Evolutionary conservation across 305 asterid genomes (phyloP).

Genomic region (Solanum aculeatissimum): DNA sequence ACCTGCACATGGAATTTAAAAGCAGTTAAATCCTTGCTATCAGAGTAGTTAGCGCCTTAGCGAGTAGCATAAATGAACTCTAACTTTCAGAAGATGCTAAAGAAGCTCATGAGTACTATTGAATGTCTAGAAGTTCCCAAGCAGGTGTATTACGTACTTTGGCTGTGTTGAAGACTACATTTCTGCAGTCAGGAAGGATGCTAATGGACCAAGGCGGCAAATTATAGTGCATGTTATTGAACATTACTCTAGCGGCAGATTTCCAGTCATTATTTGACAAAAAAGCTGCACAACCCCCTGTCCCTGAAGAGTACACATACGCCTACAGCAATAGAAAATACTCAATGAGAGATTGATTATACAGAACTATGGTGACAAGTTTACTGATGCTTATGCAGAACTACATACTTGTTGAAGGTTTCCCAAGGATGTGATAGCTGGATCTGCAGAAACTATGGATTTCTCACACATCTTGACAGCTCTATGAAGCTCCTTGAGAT

Average conservation of each 20-base stretch:
- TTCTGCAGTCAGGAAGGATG: slow-evolving; percentile 88
- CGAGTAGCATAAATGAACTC: neutral
- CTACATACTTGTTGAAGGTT: slow-evolving; percentile 67
- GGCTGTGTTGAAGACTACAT: slow-evolving; percentile 87
- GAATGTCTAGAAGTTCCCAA: neutral
- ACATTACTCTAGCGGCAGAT: slow-evolving; percentile 52
- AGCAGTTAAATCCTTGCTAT: neutral
- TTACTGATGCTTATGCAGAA: neutral
- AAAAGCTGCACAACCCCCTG: slow-evolving; percentile 74
- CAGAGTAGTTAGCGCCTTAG: neutral
- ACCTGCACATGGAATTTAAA: slow-evolving; percentile 6
- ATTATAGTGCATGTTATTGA: slow-evolving; percentile 71
- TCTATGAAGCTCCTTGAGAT: slow-evolving; percentile 78
- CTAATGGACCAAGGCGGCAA: slow-evolving; percentile 94
- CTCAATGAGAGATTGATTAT: neutral
- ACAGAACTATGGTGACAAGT: neutral
- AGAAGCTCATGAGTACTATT: neutral
- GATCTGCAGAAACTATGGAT: slow-evolving; percentile 72
- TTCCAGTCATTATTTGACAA: slow-evolving; percentile 65
- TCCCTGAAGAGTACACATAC: slow-evolving; percentile 49
- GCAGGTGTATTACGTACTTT: slow-evolving; percentile 31
- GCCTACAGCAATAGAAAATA: slow-evolving; percentile 37
- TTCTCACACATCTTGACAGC: slow-evolving; percentile 71
- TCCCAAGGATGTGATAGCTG: slow-evolving; percentile 74
- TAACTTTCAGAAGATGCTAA: neutral